Base-by-base conservation (phyloP, 2,329 filamentous ascomycete genomes). In the Diaporthe amygdali region DNA sequence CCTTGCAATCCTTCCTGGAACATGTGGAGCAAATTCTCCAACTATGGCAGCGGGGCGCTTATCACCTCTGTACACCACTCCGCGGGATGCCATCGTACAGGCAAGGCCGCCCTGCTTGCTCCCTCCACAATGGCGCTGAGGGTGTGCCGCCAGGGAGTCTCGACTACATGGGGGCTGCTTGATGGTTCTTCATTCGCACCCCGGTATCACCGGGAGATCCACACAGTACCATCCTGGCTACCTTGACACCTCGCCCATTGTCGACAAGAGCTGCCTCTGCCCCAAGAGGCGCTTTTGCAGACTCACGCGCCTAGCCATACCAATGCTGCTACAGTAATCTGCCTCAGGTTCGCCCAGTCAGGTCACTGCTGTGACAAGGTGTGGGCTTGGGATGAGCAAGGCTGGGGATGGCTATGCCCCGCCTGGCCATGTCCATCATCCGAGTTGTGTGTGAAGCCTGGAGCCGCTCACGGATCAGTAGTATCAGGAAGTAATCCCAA, bases 11-110 rank as follows among this genome's bases (percentile, higher is more conserved):
- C 41, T 68, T 49, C 66, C 32, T 68, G 52, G 66, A 68, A 68
- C 66, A 68, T 59, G 66, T 68, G 66, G 66, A 68, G 66, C 66
- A 68, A 68, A 10, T 49, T 68, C 52, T 68, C 66, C 66, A 68
- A 68, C 66, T 47, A 47, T n/a, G 44, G 49, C 39, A 59, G 66
- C 49, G 66, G 66, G 66, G 63, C 41, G 39, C 52, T 63, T 63
- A 63, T 63, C 59, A 63, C 41, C 59, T 32, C 34, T 9, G 20
- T 54, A 47, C 59, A 63, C n/a, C 41, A 63, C 59, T 27, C 59
- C 59, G 52, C 22, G 41, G 59, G 27, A 63, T 63, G 32, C 25
- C 59, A 63, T 63, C 41, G 41, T 34, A 47, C 17, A 27, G 27
- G 59, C 59, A 63, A 32, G 59, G 41, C 59, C 41, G 41, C 56